phyloP scores from a whole-genome alignment of 371 early-diverging fungal genomes.

The Mucor plumbeus region DNA sequence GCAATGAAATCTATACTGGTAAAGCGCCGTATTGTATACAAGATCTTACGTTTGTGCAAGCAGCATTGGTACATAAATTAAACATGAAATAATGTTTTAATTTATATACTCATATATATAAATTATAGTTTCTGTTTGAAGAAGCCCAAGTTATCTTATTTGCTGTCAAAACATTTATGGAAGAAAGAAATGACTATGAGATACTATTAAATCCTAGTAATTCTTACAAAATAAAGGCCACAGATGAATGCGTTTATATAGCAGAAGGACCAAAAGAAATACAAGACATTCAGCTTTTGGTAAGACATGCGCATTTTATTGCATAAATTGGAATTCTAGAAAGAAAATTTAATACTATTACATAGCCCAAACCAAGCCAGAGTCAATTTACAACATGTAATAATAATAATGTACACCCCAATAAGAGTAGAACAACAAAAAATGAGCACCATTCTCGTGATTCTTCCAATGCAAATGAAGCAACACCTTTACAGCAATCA shows the following conservation, averaged over 20 bases:
- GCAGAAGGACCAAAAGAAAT: slow-evolving; percentile 67
- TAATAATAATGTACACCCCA: background rate
- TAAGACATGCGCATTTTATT: slow-evolving; percentile 15
- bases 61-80: slow-evolving; percentile 48
- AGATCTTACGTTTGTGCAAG: slow-evolving; percentile 63
- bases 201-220: slow-evolving; percentile 72
- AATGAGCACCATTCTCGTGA: background rate
- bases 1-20: slow-evolving; percentile 71
- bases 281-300: slow-evolving; percentile 49
- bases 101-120: too few species aligned
- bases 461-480: background rate
- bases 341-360: background rate
- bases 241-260: slow-evolving; percentile 66
- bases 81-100: background rate
- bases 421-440: background rate
- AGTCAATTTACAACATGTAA: background rate
- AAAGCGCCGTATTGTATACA: slow-evolving; percentile 57
- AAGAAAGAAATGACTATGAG: slow-evolving; percentile 29
- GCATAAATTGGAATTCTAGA: background rate
- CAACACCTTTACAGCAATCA: background rate
- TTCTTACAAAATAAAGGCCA: slow-evolving; percentile 53
- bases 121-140: slow-evolving; percentile 45
- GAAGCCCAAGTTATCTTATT: slow-evolving; percentile 77
- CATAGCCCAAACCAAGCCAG: slow-evolving; percentile 7
- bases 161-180: slow-evolving; percentile 56